A percentile compares a stretch with the other conserved stretches of the same genome.
These are phyloP conservation scores for Colletotrichum eremochloae DNA, from an alignment of 2,329 filamentous ascomycete genomes.

Conservation along the genomic window DNA sequence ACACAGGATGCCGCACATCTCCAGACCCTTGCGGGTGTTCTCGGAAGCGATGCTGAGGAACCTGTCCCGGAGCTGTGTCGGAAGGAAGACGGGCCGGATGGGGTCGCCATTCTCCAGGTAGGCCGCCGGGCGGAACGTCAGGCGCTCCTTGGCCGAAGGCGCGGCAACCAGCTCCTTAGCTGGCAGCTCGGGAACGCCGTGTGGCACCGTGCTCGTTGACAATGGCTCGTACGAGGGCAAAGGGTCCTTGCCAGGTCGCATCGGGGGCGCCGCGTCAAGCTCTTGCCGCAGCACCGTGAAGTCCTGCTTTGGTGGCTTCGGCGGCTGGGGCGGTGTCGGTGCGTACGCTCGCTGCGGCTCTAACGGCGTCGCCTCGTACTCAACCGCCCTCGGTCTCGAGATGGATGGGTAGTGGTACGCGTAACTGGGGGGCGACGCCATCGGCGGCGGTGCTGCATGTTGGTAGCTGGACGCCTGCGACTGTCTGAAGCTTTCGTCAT, in stretches of 20 bases:
- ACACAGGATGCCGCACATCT: slow-evolving; percentile 95
- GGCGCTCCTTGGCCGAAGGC: slow-evolving; percentile 66
- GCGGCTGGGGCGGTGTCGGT: slow-evolving; percentile 49
- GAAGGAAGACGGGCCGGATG: slow-evolving; percentile 89
- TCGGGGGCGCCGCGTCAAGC: slow-evolving; percentile 35
- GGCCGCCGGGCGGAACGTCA: slow-evolving; percentile 86
- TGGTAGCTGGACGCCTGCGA: slow-evolving; percentile 44
- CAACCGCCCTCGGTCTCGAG: slow-evolving; percentile 62
- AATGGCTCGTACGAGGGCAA: slow-evolving; percentile 24
- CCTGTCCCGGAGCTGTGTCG: slow-evolving; percentile 76
- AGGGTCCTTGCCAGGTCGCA: slow-evolving; percentile 36
- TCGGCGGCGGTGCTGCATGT: slow-evolving; percentile 39
- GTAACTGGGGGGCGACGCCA: slow-evolving; percentile 21
- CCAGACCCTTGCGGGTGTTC: slow-evolving; percentile 86
- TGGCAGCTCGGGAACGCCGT: slow-evolving; percentile 50
- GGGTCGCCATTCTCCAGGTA: slow-evolving; percentile 92
- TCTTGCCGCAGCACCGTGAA: slow-evolving; percentile 23
- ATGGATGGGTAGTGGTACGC: slow-evolving; percentile 71
- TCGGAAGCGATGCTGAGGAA: slow-evolving; percentile 81
- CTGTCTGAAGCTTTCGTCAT: slow-evolving; percentile 44
- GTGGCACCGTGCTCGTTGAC: slow-evolving; percentile 10
- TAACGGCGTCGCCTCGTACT: slow-evolving; percentile 54
- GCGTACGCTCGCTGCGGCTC: slow-evolving; percentile 33
- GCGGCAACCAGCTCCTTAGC: slow-evolving; percentile 51
- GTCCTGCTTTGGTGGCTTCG: slow-evolving; percentile 50